These are phyloP conservation scores for Osmozyma mogii DNA, from an alignment of 805 yeast species.

Conservation along the genomic window DNA sequence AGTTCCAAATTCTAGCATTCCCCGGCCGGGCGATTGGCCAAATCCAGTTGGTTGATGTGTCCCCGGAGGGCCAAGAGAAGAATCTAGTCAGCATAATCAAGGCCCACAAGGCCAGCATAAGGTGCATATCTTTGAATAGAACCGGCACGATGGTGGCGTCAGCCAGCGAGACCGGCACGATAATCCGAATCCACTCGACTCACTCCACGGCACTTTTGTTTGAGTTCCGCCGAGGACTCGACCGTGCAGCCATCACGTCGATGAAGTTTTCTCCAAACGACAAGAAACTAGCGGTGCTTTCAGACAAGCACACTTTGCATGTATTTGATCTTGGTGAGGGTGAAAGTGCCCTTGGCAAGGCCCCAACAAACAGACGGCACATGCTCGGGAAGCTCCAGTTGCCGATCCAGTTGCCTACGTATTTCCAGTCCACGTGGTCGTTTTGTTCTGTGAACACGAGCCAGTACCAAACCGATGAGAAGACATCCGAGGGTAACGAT, in stretches of 20 bases:
- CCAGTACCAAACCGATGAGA: constrained; percentile 21
- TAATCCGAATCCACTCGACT: constrained; percentile 67
- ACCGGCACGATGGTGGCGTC: constrained; percentile 67
- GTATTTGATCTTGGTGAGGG: constrained; percentile 48
- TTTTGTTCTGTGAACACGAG: constrained; percentile 63
- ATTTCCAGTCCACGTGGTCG: constrained; percentile 83
- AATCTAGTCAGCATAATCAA: constrained; percentile 61
- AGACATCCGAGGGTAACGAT: constrained; percentile 17
- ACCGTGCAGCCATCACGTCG: constrained; percentile 72
- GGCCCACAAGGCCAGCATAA: constrained; percentile 65
- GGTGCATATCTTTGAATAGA: constrained; percentile 55
- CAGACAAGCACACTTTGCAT: constrained; percentile 87
- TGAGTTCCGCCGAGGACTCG: constrained; percentile 87
- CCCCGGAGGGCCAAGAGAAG: constrained; percentile 55
- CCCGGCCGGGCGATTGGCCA: constrained; percentile 76
- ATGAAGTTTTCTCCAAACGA: constrained; percentile 80
- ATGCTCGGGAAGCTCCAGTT: constrained; percentile 53
- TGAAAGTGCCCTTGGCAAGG: constrained; percentile 3
- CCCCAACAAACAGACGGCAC: constrained; percentile 50
- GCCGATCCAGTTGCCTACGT: constrained; percentile 52
- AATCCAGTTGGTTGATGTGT: constrained; percentile 69
- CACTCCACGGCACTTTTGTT: constrained; percentile 60
- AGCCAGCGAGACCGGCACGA: constrained; percentile 77
- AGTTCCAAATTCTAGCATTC: constrained; percentile 56
- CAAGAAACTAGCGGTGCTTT: constrained; percentile 68